Base-by-base conservation (phyloP, 306 rosid genomes). In the Carpinus fangiana region DNA sequence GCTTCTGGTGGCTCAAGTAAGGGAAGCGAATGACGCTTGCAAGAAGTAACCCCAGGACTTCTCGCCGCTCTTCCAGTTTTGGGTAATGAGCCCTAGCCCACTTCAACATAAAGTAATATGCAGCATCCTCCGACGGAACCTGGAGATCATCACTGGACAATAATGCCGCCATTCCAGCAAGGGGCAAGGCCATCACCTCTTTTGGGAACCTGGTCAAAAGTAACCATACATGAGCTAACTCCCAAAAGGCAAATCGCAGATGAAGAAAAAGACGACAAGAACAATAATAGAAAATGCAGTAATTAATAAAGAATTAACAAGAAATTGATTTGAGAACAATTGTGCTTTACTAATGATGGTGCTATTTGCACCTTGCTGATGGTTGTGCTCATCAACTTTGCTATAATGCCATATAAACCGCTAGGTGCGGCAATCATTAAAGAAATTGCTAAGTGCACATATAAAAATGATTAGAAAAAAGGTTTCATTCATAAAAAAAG, bases 61-160 rank as follows among this genome's bases (percentile, higher is more conserved):
- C 94, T 80, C 96, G 81, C 76, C 99, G 87, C 56, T 91, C 98
- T 82, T 96, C 99, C 81, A 87, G 77, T 78, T 84, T 96, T 71
- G 88, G 78, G 76, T 80, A 93, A 74, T 88, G 97, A 36, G 70
- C 66, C 85, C 92, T 87, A 26, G 93, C 88, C 99, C 99, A 96
- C 83, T 87, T 96, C 90, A 96, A 84, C 72, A 93, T 88, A 79
- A 96, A 93, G 74, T 96, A 98, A 76, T 93, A 96, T 2, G 91
- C 96, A 69, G 93, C 96, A 88, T 96, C 99, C 88, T 96, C 99
- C 31, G 99, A 96, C 61, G 99, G 94, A 81, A 96, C 90, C 85
- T 96, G 99, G 73, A 96, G 96, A 80, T 87, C 94, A 61, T 96
- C 99, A 75, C 99, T 96, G 38, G 92, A 82, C 76, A 96, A 72